phyloP scores from a whole-genome alignment of 1,284 basidiomycete species.

The Hymenochaete sp. region DNA sequence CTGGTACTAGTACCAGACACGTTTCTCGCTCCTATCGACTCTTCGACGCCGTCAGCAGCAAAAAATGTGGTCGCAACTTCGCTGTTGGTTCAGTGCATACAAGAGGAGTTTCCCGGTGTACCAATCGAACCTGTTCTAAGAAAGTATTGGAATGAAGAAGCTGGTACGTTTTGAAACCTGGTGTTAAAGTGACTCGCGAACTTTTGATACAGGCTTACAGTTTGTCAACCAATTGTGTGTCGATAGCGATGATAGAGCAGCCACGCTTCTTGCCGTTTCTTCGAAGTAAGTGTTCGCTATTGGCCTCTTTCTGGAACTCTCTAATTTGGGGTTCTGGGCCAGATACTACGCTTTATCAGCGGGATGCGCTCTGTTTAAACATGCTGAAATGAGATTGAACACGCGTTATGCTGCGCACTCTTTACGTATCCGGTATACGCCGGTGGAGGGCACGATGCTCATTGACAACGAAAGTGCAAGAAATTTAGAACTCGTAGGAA shows the following conservation, averaged over 20 bases:
- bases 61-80: conserved; percentile 42
- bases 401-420: conserved; percentile 62
- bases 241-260: conserved; percentile 68
- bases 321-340: background rate
- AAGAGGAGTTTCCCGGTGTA: conserved; percentile 64
- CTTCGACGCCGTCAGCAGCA: conserved; percentile 34
- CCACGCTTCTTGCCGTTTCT: conserved; percentile 62
- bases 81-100: conserved; percentile 62
- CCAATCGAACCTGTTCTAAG: conserved; percentile 62
- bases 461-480: conserved; percentile 82
- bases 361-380: conserved; percentile 76
- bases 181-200: background rate
- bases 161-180: conserved; percentile 37
- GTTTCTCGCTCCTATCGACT: conserved; percentile 49
- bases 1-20: conserved; percentile 75
- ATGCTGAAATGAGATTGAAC: conserved; percentile 59
- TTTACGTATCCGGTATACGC: conserved; percentile 71
- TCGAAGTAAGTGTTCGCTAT: conserved; percentile 57
- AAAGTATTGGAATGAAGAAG: conserved; percentile 73
- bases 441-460: conserved; percentile 85
- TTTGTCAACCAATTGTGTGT: conserved; percentile 70
- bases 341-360: conserved; percentile 88
- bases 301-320: conserved; percentile 10
- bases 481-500: conserved; percentile 82
- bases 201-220: conserved; percentile 49